These are phyloP conservation scores for Phytophthora citricola DNA, from an alignment of 352 stramenopile genomes.

Conservation along the genomic window DNA sequence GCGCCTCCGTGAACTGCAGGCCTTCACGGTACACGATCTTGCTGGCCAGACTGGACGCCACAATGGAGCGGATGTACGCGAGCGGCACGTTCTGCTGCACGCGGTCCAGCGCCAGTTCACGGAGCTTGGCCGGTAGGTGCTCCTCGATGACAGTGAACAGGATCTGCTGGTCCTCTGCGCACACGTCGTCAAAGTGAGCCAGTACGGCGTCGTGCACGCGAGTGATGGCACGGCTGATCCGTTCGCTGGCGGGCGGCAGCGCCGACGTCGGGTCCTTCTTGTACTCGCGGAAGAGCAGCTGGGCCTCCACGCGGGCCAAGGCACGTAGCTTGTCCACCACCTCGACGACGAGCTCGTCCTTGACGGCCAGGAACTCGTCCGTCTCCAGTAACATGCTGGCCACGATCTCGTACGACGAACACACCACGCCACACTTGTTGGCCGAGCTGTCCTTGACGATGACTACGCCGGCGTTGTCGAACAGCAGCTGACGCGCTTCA, in stretches of 20 bases:
- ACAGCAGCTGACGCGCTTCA: constrained; percentile 90
- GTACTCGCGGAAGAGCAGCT: constrained; percentile 98
- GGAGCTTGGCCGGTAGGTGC: constrained; percentile 95
- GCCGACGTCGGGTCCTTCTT: constrained; percentile 85
- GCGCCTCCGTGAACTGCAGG: constrained; percentile 94
- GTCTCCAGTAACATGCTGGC: constrained; percentile 96
- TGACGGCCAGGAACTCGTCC: constrained; percentile 97
- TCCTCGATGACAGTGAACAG: constrained; percentile 89
- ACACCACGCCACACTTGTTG: constrained; percentile 90
- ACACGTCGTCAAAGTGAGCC: constrained; percentile 92
- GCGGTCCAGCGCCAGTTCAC: constrained; percentile 93
- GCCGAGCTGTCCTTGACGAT: constrained; percentile 98
- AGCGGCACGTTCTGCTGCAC: constrained; percentile 93
- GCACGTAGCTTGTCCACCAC: constrained; percentile 95
- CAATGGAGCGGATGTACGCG: constrained; percentile 97
- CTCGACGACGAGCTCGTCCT: constrained; percentile 93
- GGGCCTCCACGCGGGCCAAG: constrained; percentile 94
- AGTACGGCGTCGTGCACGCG: constrained; percentile 95
- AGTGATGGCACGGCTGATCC: constrained; percentile 97
- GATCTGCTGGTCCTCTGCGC: constrained; percentile 79
- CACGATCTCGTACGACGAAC: constrained; percentile 88
- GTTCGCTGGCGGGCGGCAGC: constrained; percentile 93
- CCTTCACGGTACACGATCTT: constrained; percentile 99
- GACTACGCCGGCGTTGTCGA: constrained; percentile 95
- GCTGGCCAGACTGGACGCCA: constrained; percentile 95